Conservation (phyloP, 345 rosid genomes). For the Populus pruinosa region DNA sequence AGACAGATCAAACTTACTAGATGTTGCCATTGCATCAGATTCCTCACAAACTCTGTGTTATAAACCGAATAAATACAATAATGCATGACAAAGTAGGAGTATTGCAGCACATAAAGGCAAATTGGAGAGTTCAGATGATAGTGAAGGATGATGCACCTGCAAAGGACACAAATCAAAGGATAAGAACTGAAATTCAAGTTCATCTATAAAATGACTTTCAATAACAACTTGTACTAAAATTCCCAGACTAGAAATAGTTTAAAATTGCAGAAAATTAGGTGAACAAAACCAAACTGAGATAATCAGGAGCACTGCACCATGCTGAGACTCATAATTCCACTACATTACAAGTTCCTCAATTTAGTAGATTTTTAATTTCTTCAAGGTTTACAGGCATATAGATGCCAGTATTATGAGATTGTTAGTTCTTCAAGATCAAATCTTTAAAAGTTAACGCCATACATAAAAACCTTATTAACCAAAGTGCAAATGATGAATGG, state of each 20-base stretch:
- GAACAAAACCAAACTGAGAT: not conserved
- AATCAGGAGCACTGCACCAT: not conserved
- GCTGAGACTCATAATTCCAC: constrained; percentile 4
- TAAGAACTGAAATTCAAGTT: constrained; percentile 19
- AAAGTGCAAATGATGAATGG: not conserved
- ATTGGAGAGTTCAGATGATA: constrained; percentile 25
- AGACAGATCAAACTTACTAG: constrained; percentile 82
- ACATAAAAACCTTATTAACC: not conserved
- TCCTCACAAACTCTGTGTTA: constrained; percentile 45
- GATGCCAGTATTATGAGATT: not conserved
- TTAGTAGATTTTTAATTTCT: not conserved
- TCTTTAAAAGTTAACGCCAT: not conserved
- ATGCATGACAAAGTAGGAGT: constrained; percentile 62
- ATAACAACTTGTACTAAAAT: not conserved
- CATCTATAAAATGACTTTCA: not conserved
- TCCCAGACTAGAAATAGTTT: not conserved
- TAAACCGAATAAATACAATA: constrained; percentile 47
- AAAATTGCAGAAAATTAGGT: constrained; percentile 8
- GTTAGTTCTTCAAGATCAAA: not conserved
- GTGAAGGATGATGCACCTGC: constrained; percentile 42
- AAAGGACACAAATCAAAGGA: constrained; percentile 20
- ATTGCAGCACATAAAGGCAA: constrained; percentile 51
- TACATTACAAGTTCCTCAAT: not conserved
- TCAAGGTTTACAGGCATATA: not conserved
- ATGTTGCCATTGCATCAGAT: constrained; percentile 68